These are phyloP conservation scores for Apostasia shenzhenica DNA, from an alignment of 106 monocot genomes.

Conservation along the genomic window DNA sequence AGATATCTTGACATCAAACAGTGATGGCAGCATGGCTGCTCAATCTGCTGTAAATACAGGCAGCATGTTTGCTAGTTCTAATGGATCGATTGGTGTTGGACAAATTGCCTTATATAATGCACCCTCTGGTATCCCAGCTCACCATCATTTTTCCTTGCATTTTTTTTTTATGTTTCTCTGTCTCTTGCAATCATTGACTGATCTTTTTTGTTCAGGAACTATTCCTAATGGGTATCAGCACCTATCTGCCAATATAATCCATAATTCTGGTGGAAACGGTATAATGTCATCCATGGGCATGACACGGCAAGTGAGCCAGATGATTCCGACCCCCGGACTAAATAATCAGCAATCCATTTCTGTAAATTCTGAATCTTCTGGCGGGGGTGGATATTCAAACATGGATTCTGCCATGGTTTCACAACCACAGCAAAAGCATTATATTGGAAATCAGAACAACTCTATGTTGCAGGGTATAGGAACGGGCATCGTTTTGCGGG, in stretches of 20 bases:
- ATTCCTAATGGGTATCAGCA: constrained; percentile 51
- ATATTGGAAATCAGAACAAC: constrained; percentile 50
- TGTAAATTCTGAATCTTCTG: constrained; percentile 32
- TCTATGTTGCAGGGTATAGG: constrained; percentile 49
- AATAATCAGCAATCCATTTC: constrained; percentile 45
- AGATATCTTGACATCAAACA: constrained; percentile 17
- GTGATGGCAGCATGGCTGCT: constrained; percentile 18
- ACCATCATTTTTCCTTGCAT: not conserved
- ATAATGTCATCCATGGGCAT: constrained; percentile 34
- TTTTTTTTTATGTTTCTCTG: not conserved
- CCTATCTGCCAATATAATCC: constrained; percentile 27
- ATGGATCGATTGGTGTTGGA: constrained; percentile 25
- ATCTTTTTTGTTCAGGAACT: constrained; percentile 23
- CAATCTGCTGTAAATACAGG: constrained; percentile 20
- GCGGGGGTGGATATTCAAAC: constrained; percentile 35
- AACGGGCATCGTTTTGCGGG: constrained; percentile 27
- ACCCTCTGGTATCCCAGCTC: constrained; percentile 22
- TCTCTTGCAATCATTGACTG: not conserved
- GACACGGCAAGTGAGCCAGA: constrained; percentile 51
- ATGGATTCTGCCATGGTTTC: constrained; percentile 41
- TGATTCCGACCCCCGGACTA: constrained; percentile 95
- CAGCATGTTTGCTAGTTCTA: constrained; percentile 24
- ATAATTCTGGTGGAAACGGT: constrained; percentile 40
- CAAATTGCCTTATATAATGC: constrained; percentile 27
- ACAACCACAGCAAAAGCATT: constrained; percentile 59